phyloP scores from a whole-genome alignment of 371 early-diverging fungal genomes.

The Capniomyces stellatus region DNA sequence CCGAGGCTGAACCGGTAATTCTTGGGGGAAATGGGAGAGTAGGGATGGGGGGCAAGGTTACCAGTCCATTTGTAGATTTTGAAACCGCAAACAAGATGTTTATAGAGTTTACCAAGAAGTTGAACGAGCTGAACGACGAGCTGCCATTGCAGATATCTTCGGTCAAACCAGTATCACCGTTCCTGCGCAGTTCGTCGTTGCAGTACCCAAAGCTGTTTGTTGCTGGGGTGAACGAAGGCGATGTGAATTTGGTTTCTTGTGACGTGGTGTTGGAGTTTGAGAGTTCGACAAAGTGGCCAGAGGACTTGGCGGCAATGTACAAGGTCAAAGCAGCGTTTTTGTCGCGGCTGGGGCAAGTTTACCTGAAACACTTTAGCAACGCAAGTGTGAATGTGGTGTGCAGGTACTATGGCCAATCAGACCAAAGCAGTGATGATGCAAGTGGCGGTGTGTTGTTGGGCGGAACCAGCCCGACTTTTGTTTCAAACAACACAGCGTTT shows the following conservation, averaged over 20 bases:
- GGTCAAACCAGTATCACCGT: slow-evolving; percentile 42
- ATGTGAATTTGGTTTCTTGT: slow-evolving; percentile 47
- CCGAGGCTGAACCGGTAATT: neutral
- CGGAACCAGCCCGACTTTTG: neutral
- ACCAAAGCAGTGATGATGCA: neutral
- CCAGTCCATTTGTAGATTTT: slow-evolving; percentile 4
- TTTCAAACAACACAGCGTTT: neutral
- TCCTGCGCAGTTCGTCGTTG: slow-evolving; percentile 54
- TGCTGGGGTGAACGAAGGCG: slow-evolving; percentile 24
- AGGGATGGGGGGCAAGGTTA: neutral
- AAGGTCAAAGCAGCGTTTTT: slow-evolving; percentile 74
- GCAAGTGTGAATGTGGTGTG: slow-evolving; percentile 6
- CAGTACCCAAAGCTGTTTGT: slow-evolving; percentile 54
- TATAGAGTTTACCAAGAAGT: slow-evolving; percentile 40
- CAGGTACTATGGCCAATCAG: slow-evolving; percentile 10
- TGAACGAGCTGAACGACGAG: slow-evolving; percentile 41
- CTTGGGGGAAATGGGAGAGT: too few relatives aligned
- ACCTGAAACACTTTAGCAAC: slow-evolving; percentile 8
- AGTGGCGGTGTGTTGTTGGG: neutral
- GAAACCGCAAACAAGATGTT: slow-evolving; percentile 55
- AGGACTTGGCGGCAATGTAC: slow-evolving; percentile 54
- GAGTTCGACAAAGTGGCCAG: slow-evolving; percentile 71
- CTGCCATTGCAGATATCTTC: slow-evolving; percentile 61
- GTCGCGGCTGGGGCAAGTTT: slow-evolving; percentile 13
- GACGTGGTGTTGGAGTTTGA: slow-evolving; percentile 73